Percentiles rank a stretch among this genome's conserved stretches.
Evolutionary conservation across 164 flowering plant species (phyloP).

Genomic region (Sedum album): DNA sequence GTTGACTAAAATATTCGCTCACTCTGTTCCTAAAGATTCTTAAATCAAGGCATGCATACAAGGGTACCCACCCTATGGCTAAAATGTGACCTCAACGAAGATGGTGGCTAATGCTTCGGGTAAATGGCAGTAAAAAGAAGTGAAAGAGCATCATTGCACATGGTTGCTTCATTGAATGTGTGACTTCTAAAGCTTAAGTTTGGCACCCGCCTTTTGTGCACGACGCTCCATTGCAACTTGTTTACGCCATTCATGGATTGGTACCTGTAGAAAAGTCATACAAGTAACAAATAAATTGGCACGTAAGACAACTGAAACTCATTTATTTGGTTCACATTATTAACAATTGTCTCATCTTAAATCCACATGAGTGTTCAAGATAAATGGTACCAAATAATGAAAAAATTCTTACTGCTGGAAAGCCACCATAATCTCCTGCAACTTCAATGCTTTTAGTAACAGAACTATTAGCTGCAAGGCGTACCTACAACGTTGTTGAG

Average conservation of each 20-base stretch:
- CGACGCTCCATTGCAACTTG: constrained; percentile 41
- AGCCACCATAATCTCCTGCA: constrained; percentile 92
- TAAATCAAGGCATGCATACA: background rate
- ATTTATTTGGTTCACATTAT: background rate
- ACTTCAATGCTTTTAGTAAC: constrained; percentile 72
- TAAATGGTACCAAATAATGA: background rate
- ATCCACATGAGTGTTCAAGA: background rate
- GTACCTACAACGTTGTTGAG: constrained; percentile 40
- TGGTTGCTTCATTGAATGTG: background rate
- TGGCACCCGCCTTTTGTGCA: constrained; percentile 19
- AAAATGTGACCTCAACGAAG: background rate
- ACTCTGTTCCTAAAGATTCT: background rate
- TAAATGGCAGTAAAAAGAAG: background rate
- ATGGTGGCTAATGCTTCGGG: background rate
- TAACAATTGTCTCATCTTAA: background rate
- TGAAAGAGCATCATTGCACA: background rate
- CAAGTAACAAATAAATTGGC: background rate
- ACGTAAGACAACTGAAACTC: background rate
- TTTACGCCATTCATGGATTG: constrained; percentile 64
- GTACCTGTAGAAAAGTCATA: constrained; percentile 38
- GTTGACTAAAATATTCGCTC: background rate
- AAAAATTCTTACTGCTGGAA: constrained; percentile 67
- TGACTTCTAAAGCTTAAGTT: constrained; percentile 3
- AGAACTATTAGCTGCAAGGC: constrained; percentile 81
- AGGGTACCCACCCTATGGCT: background rate